phyloP scores from a whole-genome alignment of 495 filamentous ascomycete genomes.

The Xylaria intraflava region DNA sequence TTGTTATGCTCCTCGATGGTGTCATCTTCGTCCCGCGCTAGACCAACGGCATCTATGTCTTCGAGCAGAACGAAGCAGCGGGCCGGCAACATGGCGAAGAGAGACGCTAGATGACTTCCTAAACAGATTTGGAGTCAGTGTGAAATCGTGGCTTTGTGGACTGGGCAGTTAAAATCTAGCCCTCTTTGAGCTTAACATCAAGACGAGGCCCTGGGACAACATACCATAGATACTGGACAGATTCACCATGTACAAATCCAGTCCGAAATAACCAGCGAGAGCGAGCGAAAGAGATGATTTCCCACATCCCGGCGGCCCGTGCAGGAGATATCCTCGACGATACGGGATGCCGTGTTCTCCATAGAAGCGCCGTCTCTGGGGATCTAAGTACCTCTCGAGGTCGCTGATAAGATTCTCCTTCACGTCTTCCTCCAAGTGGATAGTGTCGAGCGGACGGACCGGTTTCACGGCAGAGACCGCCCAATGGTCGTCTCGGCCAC shows the following conservation, averaged over 20 bases:
- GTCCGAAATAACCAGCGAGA: conserved; percentile 49
- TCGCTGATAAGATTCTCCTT: conserved; percentile 60
- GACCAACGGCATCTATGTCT: conserved; percentile 47
- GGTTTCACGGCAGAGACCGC: conserved; percentile 1
- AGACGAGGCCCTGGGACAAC: not conserved
- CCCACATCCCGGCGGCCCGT: conserved; percentile 68
- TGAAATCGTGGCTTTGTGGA: not conserved
- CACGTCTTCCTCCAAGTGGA: conserved; percentile 57
- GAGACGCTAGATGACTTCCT: conserved; percentile 51
- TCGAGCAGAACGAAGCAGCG: conserved; percentile 54
- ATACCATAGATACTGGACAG: conserved; percentile 40
- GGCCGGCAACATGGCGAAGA: conserved; percentile 52
- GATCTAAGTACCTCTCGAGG: conserved; percentile 70
- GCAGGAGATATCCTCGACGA: conserved; percentile 74
- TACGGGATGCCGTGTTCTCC: conserved; percentile 53
- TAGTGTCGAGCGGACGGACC: conserved; percentile 57
- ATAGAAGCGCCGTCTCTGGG: conserved; percentile 59
- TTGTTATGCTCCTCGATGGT: not conserved
- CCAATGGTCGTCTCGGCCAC: not conserved
- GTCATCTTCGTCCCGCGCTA: conserved; percentile 3
- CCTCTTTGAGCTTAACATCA: not conserved
- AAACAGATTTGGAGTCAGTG: not conserved
- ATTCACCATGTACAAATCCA: conserved; percentile 50
- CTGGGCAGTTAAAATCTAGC: not conserved
- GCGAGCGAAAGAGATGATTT: conserved; percentile 44